These are phyloP conservation scores for Jackrogersella multiformis DNA, from an alignment of 495 filamentous ascomycete genomes.

Conservation along the genomic window DNA sequence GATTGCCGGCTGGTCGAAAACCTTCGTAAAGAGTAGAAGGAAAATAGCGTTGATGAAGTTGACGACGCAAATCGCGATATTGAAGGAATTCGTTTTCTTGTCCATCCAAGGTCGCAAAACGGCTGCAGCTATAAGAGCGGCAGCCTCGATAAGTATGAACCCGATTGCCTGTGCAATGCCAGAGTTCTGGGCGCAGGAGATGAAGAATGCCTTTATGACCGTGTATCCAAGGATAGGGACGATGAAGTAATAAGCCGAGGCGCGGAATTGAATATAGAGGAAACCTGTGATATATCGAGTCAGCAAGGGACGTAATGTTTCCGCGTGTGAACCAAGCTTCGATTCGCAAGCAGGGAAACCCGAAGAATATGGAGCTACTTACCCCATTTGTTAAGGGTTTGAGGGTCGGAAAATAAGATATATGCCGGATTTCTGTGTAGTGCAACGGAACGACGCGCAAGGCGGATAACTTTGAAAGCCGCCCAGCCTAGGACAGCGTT, in stretches of 20 bases:
- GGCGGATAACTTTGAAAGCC: conserved; percentile 84
- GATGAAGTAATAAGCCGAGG: conserved; percentile 96
- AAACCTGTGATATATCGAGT: conserved; percentile 61
- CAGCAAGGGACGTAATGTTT: not conserved
- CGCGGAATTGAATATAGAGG: conserved; percentile 96
- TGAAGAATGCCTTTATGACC: conserved; percentile 88
- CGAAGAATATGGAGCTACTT: conserved; percentile 18
- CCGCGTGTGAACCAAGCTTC: not conserved
- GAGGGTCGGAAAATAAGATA: conserved; percentile 94
- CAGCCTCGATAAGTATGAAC: conserved; percentile 85
- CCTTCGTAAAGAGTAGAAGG: conserved; percentile 78
- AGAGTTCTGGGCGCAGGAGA: conserved; percentile 79
- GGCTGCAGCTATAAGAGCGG: conserved; percentile 77
- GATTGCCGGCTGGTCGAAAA: conserved; percentile 84
- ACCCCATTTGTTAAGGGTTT: conserved; percentile 93
- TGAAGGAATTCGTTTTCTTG: conserved; percentile 97
- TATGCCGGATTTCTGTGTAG: conserved; percentile 98
- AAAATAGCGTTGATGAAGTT: conserved; percentile 94
- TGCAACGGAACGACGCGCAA: conserved; percentile 85
- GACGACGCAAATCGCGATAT: conserved; percentile 87
- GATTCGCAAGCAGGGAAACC: not conserved
- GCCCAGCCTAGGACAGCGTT: conserved; percentile 84
- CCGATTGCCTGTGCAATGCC: conserved; percentile 84
- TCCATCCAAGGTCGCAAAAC: conserved; percentile 97
- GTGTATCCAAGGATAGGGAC: conserved; percentile 82